Conservation (phyloP, 495 filamentous ascomycete genomes). For the Penicillium pulvis region DNA sequence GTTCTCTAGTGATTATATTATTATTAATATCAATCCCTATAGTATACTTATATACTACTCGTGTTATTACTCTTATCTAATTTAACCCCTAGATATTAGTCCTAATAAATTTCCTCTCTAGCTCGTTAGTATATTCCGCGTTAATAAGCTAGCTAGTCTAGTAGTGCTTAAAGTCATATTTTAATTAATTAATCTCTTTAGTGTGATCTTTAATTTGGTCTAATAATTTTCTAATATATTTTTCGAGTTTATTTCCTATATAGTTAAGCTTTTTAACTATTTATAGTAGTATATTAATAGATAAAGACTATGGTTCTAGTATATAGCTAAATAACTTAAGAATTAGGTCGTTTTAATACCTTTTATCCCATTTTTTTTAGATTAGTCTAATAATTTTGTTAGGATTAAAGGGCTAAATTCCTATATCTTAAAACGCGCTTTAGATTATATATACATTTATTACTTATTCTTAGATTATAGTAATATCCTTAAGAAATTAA, state of each 20-base stretch:
- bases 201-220: background rate
- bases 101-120: background rate
- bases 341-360: background rate
- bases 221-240: constrained; percentile 1
- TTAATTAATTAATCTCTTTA: background rate
- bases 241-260: background rate
- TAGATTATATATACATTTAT: background rate
- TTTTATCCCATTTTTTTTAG: background rate
- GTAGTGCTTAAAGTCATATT: background rate
- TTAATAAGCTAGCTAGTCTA: background rate
- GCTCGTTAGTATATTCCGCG: background rate
- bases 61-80: too few species aligned
- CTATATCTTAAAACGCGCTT: background rate
- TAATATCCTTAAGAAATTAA: background rate
- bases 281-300: background rate
- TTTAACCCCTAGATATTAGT: too few species aligned
- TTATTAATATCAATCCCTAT: too few species aligned
- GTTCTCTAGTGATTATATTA: too few species aligned
- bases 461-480: background rate
- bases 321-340: background rate
- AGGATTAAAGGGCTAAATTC: background rate
- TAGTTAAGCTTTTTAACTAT: background rate
- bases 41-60: too few species aligned
- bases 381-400: background rate
- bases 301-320: background rate